Percentiles rank a stretch among this genome's conserved stretches.
Evolutionary conservation across 345 rosid species (phyloP).

Genomic region (Brassica juncea): DNA sequence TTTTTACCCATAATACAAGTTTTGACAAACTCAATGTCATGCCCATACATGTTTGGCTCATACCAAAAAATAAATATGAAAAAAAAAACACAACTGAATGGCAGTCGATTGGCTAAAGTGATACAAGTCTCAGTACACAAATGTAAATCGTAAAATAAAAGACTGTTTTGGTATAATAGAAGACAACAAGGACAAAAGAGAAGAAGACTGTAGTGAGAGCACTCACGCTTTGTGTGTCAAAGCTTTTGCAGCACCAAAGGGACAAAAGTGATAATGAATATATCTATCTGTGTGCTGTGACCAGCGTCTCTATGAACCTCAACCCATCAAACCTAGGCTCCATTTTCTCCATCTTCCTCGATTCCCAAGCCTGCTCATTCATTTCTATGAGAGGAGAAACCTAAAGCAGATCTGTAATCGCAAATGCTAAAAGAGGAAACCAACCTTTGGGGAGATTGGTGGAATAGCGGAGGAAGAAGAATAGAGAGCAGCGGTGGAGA

Average conservation of each 20-base stretch:
- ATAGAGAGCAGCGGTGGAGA: conserved; percentile 31
- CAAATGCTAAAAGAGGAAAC: conserved; percentile 14
- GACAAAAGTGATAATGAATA: conserved; percentile 18
- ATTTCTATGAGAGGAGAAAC: not conserved
- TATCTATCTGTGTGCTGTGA: conserved; percentile 68
- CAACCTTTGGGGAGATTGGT: conserved; percentile 30
- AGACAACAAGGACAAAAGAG: conserved; percentile 3
- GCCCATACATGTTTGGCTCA: not conserved
- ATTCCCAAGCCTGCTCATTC: conserved; percentile 41
- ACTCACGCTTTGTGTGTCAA: conserved; percentile 33
- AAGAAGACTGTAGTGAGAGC: conserved; percentile 27
- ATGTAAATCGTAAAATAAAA: not conserved
- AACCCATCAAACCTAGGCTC: conserved; percentile 80
- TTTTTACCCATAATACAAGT: too few relatives aligned
- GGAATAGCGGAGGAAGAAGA: conserved; percentile 32
- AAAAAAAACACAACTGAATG: not conserved
- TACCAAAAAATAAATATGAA: not conserved
- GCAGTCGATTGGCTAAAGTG: not conserved
- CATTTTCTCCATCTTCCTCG: conserved; percentile 50
- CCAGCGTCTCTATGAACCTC: conserved; percentile 83
- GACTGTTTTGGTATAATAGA: not conserved
- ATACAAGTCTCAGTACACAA: not conserved
- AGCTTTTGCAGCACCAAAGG: conserved; percentile 27
- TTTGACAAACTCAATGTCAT: too few relatives aligned
- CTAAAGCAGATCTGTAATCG: conserved; percentile 18